Evolutionary conservation across 1,284 basidiomycete species (phyloP).

Genomic region (Cutaneotrichosporon arboriforme): DNA sequence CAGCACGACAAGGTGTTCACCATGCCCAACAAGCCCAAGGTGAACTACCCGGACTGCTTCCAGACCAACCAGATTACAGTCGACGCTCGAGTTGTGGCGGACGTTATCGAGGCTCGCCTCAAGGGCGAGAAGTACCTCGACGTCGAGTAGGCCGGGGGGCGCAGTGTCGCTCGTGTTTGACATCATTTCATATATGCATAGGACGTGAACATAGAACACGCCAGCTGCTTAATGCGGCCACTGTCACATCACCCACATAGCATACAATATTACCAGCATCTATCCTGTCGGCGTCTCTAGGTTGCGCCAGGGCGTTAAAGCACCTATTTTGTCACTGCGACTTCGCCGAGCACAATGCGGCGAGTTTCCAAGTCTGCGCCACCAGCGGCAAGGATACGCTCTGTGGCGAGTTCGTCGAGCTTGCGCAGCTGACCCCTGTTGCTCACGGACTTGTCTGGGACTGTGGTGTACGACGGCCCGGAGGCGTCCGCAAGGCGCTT

Average conservation of each 20-base stretch:
- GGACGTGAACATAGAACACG: no score
- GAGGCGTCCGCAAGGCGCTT: constrained; percentile 51
- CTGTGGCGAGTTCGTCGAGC: constrained; percentile 66
- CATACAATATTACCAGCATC: no score
- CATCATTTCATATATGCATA: no score
- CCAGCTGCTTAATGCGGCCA: no score
- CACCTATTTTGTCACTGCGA: not conserved
- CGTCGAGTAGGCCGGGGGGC: not conserved
- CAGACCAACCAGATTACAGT: constrained; percentile 66
- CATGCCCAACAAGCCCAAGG: constrained; percentile 54
- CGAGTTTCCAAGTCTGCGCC: constrained; percentile 23
- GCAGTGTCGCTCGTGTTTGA: no score
- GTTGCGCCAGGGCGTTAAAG: no score
- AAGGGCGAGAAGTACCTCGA: constrained; percentile 67
- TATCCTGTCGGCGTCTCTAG: no score
- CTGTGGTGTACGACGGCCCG: constrained; percentile 42
- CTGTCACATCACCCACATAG: no score
- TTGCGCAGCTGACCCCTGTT: constrained; percentile 52
- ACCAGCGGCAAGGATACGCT: constrained; percentile 52
- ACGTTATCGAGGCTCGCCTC: constrained; percentile 83
- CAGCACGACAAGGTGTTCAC: constrained; percentile 51
- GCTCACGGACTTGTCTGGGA: constrained; percentile 57
- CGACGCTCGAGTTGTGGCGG: constrained; percentile 71
- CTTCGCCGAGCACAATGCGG: not conserved
- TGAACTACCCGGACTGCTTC: constrained; percentile 64